Evolutionary conservation across 2,329 filamentous ascomycete genomes (phyloP).

Genomic region (Ascochyta pisi): DNA sequence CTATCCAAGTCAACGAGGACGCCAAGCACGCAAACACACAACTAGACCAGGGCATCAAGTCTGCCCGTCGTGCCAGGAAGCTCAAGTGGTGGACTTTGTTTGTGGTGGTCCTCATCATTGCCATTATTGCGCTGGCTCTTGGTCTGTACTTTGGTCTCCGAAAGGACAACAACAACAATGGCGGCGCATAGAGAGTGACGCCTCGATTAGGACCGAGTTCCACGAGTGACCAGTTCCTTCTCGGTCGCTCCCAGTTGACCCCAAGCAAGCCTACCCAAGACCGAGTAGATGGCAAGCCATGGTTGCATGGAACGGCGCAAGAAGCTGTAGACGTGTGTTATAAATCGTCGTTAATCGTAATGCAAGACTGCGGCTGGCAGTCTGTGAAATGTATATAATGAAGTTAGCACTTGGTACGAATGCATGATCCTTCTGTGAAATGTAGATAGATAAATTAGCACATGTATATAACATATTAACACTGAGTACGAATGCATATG

Average conservation of each 20-base stretch:
- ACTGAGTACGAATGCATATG: no score
- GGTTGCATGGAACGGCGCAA: not conserved
- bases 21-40: slow-evolving; percentile 73
- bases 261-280: not conserved
- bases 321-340: slow-evolving; percentile 10
- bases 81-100: slow-evolving; percentile 83
- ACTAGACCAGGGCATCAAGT: slow-evolving; percentile 71
- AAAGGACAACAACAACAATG: slow-evolving; percentile 18
- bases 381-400: slow-evolving; percentile 21
- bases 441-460: no score
- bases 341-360: slow-evolving; percentile 19
- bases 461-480: no score
- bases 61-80: slow-evolving; percentile 71
- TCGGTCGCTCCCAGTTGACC: not conserved
- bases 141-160: slow-evolving; percentile 57
- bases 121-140: slow-evolving; percentile 58
- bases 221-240: not conserved
- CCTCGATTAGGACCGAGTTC: not conserved
- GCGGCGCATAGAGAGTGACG: slow-evolving; percentile 1
- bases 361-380: slow-evolving; percentile 10
- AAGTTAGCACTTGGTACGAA: not conserved
- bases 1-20: slow-evolving; percentile 69
- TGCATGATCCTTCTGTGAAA: not conserved
- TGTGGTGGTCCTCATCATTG: slow-evolving; percentile 58
- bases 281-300: not conserved